Conservation (phyloP, 495 filamentous ascomycete genomes). For the Daldinia childiae region DNA sequence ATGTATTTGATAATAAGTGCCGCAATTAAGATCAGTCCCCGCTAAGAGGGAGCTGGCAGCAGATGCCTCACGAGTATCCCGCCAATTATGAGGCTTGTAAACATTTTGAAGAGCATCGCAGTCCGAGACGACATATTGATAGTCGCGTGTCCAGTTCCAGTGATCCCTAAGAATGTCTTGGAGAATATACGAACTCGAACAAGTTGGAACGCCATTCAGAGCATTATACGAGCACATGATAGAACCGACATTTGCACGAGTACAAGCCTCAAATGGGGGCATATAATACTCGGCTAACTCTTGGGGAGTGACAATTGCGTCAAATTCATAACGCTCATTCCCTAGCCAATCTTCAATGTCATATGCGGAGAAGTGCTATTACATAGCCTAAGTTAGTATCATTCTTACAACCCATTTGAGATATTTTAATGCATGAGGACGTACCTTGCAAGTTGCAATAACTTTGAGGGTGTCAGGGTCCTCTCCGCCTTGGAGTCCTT, state of each 20-base stretch:
- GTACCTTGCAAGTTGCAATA: conserved; percentile 62
- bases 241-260: conserved; percentile 61
- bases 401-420: neutral
- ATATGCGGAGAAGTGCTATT: conserved; percentile 66
- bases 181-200: conserved; percentile 62
- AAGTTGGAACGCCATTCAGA: conserved; percentile 66
- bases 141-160: conserved; percentile 62
- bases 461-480: conserved; percentile 53
- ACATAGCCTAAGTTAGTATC: conserved; percentile 1
- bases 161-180: conserved; percentile 65
- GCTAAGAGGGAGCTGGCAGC: conserved; percentile 63
- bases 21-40: conserved; percentile 70
- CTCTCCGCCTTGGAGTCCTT: conserved; percentile 65
- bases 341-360: conserved; percentile 66
- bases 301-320: conserved; percentile 62
- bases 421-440: neutral
- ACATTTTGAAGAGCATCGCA: conserved; percentile 68
- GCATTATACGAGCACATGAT: conserved; percentile 70
- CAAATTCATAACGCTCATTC: conserved; percentile 62
- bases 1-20: conserved; percentile 62
- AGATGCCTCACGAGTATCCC: conserved; percentile 54
- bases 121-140: conserved; percentile 66
- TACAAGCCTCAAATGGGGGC: conserved; percentile 59
- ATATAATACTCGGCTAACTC: conserved; percentile 65
- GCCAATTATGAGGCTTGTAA: conserved; percentile 62